Evolutionary conservation across 306 rosid species (phyloP).

Genomic region (Ammopiptanthus mongolicus): DNA sequence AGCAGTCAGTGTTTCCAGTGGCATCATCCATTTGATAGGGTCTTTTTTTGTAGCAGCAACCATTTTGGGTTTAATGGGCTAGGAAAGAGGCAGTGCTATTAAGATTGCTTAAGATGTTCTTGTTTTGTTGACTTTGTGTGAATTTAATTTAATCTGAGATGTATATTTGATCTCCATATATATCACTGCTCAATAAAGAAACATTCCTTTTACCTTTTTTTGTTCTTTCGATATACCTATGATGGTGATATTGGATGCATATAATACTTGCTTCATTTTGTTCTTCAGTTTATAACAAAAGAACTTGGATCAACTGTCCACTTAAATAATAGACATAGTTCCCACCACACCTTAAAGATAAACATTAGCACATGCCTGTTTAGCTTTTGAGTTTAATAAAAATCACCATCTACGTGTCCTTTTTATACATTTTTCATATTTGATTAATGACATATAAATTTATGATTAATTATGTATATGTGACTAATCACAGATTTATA

Average conservation of each 20-base stretch:
- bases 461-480: too few relatives aligned
- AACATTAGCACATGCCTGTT: not conserved
- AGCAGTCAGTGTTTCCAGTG: slow-evolving; percentile 16
- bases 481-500: too few relatives aligned
- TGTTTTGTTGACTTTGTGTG: slow-evolving; percentile 23
- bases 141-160: slow-evolving; percentile 10
- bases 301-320: not conserved
- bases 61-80: slow-evolving; percentile 38
- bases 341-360: not conserved
- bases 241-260: not conserved
- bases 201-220: not conserved
- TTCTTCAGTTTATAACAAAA: not conserved
- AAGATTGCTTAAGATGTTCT: not conserved
- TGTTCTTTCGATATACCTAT: not conserved
- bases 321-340: too few relatives aligned
- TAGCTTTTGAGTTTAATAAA: too few relatives aligned
- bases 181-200: not conserved
- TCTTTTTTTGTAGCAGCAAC: slow-evolving; percentile 24
- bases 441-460: too few relatives aligned
- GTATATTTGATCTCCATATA: slow-evolving; percentile 14
- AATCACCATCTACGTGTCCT: too few relatives aligned
- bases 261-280: not conserved
- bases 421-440: too few relatives aligned
- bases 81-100: slow-evolving; percentile 76
- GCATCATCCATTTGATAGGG: slow-evolving; percentile 33